A percentile compares a stretch with the other conserved stretches of the same genome.
Conservation (phyloP, 805 yeast genomes). For the Metschnikowia continentalis region DNA sequence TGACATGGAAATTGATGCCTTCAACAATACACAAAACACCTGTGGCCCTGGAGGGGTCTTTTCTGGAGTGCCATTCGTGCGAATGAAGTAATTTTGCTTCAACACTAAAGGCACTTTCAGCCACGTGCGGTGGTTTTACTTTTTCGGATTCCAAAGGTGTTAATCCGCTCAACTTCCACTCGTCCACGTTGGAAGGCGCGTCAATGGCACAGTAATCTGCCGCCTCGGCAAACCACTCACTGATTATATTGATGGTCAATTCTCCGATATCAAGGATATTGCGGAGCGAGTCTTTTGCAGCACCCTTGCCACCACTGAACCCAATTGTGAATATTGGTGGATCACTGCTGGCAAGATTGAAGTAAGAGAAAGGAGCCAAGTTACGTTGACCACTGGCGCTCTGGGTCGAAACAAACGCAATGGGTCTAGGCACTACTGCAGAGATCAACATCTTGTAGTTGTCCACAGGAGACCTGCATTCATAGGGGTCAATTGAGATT, state of each 20-base stretch:
- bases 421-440: constrained; percentile 57
- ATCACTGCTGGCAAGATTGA: constrained; percentile 43
- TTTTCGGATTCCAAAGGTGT: constrained; percentile 41
- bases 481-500: constrained; percentile 46
- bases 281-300: constrained; percentile 46
- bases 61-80: constrained; percentile 44
- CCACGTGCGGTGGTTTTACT: constrained; percentile 55
- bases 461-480: constrained; percentile 33
- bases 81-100: constrained; percentile 48
- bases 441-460: constrained; percentile 52
- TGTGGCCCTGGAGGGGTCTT: constrained; percentile 28
- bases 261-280: constrained; percentile 52
- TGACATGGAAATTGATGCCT: constrained; percentile 53
- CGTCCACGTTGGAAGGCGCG: constrained; percentile 49
- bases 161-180: constrained; percentile 54
- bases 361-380: constrained; percentile 61
- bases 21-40: constrained; percentile 46
- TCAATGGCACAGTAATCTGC: constrained; percentile 48
- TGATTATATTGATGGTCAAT: constrained; percentile 51
- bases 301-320: constrained; percentile 34
- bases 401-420: constrained; percentile 53
- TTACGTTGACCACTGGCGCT: constrained; percentile 41
- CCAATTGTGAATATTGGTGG: constrained; percentile 59
- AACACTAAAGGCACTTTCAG: constrained; percentile 56
- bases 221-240: constrained; percentile 65